Evolutionary conservation across 148 eudicot genomes (phyloP).

Genomic region (Salicornia ramosissima): DNA sequence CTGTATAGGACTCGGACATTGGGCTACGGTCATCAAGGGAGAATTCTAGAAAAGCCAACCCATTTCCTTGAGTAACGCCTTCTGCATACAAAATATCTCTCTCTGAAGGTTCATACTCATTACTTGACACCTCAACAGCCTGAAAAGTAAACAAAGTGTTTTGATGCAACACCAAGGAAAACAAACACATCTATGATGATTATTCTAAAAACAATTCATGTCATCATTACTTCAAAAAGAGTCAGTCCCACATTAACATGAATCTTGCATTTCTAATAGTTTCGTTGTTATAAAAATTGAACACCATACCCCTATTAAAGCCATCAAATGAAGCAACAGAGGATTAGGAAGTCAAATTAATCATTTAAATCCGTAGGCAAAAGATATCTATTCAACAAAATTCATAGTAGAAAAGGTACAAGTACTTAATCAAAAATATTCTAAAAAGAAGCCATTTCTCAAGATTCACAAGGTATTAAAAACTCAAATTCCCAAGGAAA

Average conservation of each 20-base stretch:
- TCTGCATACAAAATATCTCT: constrained; percentile 89
- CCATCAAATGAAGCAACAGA: not conserved
- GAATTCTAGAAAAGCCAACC: constrained; percentile 95
- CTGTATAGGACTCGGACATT: constrained; percentile 78
- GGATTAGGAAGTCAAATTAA: not conserved
- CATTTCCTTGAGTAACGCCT: constrained; percentile 96
- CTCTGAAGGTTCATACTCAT: constrained; percentile 94
- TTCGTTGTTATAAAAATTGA: too few relatives aligned
- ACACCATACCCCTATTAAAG: not conserved
- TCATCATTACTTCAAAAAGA: too few relatives aligned
- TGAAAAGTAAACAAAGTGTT: constrained; percentile 25
- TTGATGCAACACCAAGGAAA: not conserved
- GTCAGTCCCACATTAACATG: too few relatives aligned
- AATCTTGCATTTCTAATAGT: too few relatives aligned
- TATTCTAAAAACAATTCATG: not conserved
- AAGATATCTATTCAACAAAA: not conserved
- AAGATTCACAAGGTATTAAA: not conserved
- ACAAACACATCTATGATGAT: not conserved
- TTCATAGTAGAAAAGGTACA: too few relatives aligned
- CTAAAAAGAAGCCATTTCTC: not conserved
- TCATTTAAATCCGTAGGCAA: not conserved
- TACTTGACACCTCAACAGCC: constrained; percentile 98
- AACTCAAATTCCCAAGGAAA: not conserved
- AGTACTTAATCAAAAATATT: not conserved
- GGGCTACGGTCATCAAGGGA: constrained; percentile 93